A percentile compares a stretch with the other conserved stretches of the same genome.
Conservation (phyloP, 208 protist species). For the Wallacemonas collosoma region DNA sequence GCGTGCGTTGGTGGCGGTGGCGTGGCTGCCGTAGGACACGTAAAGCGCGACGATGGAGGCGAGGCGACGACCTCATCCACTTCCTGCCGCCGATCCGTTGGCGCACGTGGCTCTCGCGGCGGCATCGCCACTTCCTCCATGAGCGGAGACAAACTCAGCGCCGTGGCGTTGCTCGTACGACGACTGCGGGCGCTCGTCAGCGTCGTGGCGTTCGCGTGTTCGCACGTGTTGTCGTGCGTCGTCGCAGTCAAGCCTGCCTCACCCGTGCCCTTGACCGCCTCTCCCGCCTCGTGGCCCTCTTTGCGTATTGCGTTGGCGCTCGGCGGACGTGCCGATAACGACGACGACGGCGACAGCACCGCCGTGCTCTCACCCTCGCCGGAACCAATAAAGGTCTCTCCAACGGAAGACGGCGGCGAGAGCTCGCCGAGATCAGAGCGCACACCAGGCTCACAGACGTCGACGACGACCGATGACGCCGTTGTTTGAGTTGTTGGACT, state of each 20-base stretch:
- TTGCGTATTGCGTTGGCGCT: no score
- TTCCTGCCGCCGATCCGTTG: not conserved
- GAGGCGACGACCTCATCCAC: conserved; percentile 15
- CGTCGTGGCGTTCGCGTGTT: no score
- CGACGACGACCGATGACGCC: not conserved
- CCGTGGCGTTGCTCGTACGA: no score
- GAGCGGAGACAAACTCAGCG: no score
- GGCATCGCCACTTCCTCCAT: no score
- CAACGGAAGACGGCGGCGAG: not conserved
- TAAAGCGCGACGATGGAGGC: not conserved
- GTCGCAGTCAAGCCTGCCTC: no score
- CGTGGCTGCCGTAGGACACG: conserved; percentile 4
- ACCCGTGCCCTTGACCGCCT: no score
- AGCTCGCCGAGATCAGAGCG: conserved; percentile 9
- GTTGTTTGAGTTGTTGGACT: not conserved
- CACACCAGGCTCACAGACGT: not conserved
- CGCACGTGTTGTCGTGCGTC: no score
- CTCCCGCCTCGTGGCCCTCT: no score
- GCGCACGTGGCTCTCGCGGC: no score
- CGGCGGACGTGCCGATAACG: not conserved
- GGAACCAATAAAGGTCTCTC: not conserved
- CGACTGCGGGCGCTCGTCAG: no score
- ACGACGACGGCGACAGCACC: not conserved
- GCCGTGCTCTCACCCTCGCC: not conserved
- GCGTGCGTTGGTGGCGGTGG: not conserved